Base-by-base conservation (phyloP, 73 alveolate species). In the Paramecium primaurelia region DNA sequence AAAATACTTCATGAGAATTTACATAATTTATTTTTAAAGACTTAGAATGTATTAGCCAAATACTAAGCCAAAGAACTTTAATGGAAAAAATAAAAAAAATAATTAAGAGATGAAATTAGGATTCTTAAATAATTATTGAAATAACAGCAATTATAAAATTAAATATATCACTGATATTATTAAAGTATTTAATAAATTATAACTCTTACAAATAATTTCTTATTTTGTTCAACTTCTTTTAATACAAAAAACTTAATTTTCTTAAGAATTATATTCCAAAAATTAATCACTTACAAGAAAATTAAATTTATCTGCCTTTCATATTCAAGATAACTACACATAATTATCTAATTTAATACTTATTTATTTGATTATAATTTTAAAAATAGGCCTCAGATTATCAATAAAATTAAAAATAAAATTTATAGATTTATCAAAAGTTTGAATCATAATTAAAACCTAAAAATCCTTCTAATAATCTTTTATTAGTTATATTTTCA, bases 61-160 rank as follows among this genome's bases (percentile, higher is more conserved):
- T 80, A 45, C 28, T 16, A 47, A 80, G 16, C 30, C 16, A 80
- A 80, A 22, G 91, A 80, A 36, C 16, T 14, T 32, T 6, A 25
- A 25, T 80, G 91, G 91, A 80, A 80, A 80, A 22, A 80, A 47
- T 80, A 80, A 80, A 80, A 80, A 42, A 20, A 45, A 36, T 44
- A 12, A 18, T 47, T 80, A 14, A 42, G 75, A 47, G 91, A 42
- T 26, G 91, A 80, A 49, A 42, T 80, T 26, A 45, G 58, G 30
- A 22, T 45, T 64, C 45, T 80, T 8, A 80, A 80, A 47, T 16
- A 42, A 47, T 64, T 80, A 25, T 44, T 80, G 58, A 18, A 45
- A 80, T 26, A 45, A 12, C 69, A 54, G 32, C 32, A 54, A 54
- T 54, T 54, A 18, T 54, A 54, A 54, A 54, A 54, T 54, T 54